Percentiles rank a stretch among this genome's conserved stretches.
These are phyloP conservation scores for Suillus cothurnatus DNA, from an alignment of 768 basidiomycete species.

Conservation along the genomic window DNA sequence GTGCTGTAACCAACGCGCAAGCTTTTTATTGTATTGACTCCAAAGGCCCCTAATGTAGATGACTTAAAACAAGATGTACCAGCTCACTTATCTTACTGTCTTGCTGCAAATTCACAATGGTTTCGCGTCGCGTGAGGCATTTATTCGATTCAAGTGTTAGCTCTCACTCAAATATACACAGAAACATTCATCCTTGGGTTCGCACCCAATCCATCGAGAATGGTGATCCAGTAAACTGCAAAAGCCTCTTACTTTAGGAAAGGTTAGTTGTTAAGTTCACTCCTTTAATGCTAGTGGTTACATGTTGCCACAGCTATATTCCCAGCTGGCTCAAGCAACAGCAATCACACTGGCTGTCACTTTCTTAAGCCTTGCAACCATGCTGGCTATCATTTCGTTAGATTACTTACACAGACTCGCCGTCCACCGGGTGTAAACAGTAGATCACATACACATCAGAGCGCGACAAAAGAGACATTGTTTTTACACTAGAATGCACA, in stretches of 20 bases:
- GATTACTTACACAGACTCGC: not conserved
- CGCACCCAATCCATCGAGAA: not conserved
- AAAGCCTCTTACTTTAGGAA: not conserved
- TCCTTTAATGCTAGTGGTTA: not conserved
- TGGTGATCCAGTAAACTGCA: not conserved
- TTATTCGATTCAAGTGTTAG: not conserved
- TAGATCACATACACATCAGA: not conserved
- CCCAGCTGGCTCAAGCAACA: slow-evolving; percentile 1
- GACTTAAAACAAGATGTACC: not conserved
- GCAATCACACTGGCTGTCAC: not conserved
- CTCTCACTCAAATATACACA: not conserved
- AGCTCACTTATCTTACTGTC: not conserved
- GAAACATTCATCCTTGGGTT: not conserved
- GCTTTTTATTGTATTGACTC: not conserved
- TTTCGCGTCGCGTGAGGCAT: not conserved
- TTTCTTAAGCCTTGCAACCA: not conserved
- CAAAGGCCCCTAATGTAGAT: not conserved
- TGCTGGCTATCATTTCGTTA: not conserved
- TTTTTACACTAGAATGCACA: not conserved
- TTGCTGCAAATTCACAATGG: not conserved
- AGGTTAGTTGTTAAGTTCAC: not conserved
- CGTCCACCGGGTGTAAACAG: not conserved
- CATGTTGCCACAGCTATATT: not conserved
- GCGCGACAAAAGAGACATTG: not conserved
- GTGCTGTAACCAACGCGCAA: not conserved